phyloP scores from a whole-genome alignment of 805 yeast species.

The Wickerhamomyces strasburgensis region DNA sequence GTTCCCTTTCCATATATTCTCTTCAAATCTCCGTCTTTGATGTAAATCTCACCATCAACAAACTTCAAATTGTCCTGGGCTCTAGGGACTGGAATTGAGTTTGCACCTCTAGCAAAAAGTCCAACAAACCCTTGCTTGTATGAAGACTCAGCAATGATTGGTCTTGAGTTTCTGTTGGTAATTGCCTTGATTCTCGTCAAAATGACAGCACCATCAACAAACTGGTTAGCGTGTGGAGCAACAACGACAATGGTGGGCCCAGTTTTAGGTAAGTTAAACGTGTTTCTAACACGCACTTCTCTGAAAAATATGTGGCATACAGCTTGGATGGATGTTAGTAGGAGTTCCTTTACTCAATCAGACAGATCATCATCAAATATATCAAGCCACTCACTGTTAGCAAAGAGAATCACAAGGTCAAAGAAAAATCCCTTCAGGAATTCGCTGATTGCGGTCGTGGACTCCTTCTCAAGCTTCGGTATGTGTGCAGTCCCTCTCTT shows the following conservation, averaged over 20 bases:
- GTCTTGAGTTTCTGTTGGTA: conserved; percentile 63
- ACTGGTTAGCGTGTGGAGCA: conserved; percentile 86
- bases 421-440: conserved; percentile 14
- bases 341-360: too few relatives aligned
- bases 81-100: conserved; percentile 84
- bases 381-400: conserved; percentile 9
- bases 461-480: conserved; percentile 8
- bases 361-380: too few relatives aligned
- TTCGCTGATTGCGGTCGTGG: background rate
- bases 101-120: conserved; percentile 61
- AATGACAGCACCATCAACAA: conserved; percentile 73
- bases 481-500: conserved; percentile 9
- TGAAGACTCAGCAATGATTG: conserved; percentile 79
- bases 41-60: conserved; percentile 63
- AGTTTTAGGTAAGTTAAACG: conserved; percentile 51
- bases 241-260: conserved; percentile 76
- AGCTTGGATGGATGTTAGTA: background rate
- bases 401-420: conserved; percentile 19
- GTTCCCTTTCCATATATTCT: conserved; percentile 62
- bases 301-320: conserved; percentile 49
- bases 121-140: conserved; percentile 65
- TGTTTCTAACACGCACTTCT: conserved; percentile 70
- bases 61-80: conserved; percentile 76
- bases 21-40: conserved; percentile 45
- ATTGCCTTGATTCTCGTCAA: conserved; percentile 67